A percentile compares a stretch with the other conserved stretches of the same genome.
Evolutionary conservation across 1,284 basidiomycete genomes (phyloP).

Genomic region (Cryptococcus sp.): DNA sequence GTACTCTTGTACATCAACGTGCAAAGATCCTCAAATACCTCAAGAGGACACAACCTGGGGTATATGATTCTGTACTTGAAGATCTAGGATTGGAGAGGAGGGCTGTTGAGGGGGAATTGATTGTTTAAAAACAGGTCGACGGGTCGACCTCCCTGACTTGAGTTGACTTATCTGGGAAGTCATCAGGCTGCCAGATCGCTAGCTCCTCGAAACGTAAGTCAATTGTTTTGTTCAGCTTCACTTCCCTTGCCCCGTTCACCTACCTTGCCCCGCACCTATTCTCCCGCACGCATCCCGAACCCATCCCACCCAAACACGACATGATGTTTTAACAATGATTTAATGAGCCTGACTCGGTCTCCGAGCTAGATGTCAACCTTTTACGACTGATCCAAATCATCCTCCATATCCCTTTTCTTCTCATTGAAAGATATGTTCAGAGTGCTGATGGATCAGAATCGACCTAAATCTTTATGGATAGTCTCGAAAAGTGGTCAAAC

Average conservation of each 20-base stretch:
- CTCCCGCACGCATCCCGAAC: neutral
- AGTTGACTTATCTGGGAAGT: too few species aligned
- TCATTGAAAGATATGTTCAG: neutral
- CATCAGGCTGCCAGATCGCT: too few species aligned
- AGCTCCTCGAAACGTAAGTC: too few species aligned
- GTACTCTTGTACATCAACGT: constrained; percentile 72
- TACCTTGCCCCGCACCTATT: neutral
- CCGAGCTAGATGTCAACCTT: constrained; percentile 26
- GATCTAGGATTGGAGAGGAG: constrained; percentile 71
- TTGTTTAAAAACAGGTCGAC: constrained; percentile 30
- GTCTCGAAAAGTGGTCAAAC: too few species aligned
- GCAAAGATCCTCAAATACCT: constrained; percentile 81
- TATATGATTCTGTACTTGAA: constrained; percentile 69
- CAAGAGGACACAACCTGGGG: constrained; percentile 59
- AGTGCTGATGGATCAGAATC: too few species aligned
- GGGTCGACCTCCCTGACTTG: too few species aligned
- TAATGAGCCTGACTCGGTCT: constrained; percentile 46
- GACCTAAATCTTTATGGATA: too few species aligned
- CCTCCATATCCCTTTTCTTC: constrained; percentile 1
- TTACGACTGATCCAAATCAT: constrained; percentile 9
- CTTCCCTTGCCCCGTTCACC: too few species aligned
- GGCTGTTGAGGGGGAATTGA: constrained; percentile 84
- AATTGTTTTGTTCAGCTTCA: too few species aligned
- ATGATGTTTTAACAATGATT: constrained; percentile 48
- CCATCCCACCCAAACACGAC: constrained; percentile 5